These are phyloP conservation scores for Ilyonectria destructans DNA, from an alignment of 2,329 filamentous ascomycete genomes.

Conservation along the genomic window DNA sequence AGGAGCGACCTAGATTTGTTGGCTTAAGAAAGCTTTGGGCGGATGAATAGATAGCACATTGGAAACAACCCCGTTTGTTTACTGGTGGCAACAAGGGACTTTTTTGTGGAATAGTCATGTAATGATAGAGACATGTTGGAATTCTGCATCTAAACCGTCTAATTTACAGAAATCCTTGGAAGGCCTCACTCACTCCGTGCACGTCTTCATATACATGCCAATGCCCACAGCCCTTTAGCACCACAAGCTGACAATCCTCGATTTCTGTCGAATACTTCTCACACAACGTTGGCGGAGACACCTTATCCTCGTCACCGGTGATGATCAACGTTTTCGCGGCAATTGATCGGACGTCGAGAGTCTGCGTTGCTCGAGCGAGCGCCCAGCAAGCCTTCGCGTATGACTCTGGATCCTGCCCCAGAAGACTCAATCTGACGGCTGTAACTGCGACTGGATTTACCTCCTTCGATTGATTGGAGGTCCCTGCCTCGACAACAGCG, in stretches of 20 bases:
- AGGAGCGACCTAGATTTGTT: conserved; percentile 8
- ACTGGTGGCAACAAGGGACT: too few relatives aligned
- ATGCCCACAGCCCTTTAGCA: conserved; percentile 62
- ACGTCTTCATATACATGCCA: conserved; percentile 68
- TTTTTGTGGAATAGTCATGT: too few relatives aligned
- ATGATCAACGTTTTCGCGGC: conserved; percentile 57
- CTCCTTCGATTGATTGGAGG: conserved; percentile 18
- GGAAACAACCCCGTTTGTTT: too few relatives aligned
- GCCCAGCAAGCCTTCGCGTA: conserved; percentile 70
- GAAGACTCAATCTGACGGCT: conserved; percentile 61
- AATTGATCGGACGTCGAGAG: conserved; percentile 55
- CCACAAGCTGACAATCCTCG: conserved; percentile 47
- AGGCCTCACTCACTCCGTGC: conserved; percentile 51
- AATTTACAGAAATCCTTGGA: conserved; percentile 19
- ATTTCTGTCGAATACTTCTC: conserved; percentile 51
- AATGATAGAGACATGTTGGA: too few relatives aligned
- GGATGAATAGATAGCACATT: background rate
- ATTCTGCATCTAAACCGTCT: background rate
- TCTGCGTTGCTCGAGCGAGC: conserved; percentile 57
- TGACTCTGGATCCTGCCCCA: conserved; percentile 66
- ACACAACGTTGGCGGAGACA: conserved; percentile 56
- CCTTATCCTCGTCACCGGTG: conserved; percentile 63
- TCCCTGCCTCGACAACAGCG: conserved; percentile 50
- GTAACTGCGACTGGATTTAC: conserved; percentile 58
- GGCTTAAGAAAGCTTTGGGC: background rate